Evolutionary conservation across 2,329 filamentous ascomycete genomes (phyloP).

Genomic region (Tolypocladium album): DNA sequence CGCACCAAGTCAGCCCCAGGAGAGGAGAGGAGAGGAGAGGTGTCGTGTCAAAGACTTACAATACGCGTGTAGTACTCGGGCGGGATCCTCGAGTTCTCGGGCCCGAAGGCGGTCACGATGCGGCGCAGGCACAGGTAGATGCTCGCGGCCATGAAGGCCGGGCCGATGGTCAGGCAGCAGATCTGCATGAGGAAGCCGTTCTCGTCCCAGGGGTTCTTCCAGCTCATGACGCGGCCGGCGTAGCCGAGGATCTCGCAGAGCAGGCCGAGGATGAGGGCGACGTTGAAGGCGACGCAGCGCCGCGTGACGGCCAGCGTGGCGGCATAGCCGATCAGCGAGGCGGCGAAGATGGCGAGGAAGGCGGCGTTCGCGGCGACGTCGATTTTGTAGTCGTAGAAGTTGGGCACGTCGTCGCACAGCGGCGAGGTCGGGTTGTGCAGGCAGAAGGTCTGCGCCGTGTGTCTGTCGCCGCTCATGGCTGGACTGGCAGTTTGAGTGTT

Average conservation of each 20-base stretch:
- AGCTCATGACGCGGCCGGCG: conserved; percentile 42
- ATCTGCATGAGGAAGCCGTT: conserved; percentile 44
- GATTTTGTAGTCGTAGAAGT: conserved; percentile 41
- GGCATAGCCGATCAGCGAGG: conserved; percentile 31
- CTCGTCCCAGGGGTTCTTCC: conserved; percentile 39
- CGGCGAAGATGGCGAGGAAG: conserved; percentile 38
- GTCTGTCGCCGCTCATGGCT: not conserved
- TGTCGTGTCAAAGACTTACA: conserved; percentile 26
- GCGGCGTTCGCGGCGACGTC: conserved; percentile 37
- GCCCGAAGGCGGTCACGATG: conserved; percentile 36
- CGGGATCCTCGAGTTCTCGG: conserved; percentile 35
- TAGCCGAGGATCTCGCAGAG: conserved; percentile 50
- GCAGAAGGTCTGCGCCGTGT: conserved; percentile 15
- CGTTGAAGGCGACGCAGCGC: conserved; percentile 36
- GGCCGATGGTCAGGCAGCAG: conserved; percentile 51
- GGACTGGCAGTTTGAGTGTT: too few relatives aligned
- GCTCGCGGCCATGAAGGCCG: conserved; percentile 52
- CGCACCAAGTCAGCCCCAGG: not conserved
- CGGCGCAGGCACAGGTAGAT: conserved; percentile 51
- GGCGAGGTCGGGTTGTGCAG: conserved; percentile 12
- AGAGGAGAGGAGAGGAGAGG: too few relatives aligned
- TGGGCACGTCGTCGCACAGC: conserved; percentile 19
- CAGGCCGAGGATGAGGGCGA: conserved; percentile 43
- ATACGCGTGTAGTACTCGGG: conserved; percentile 38
- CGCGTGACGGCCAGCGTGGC: conserved; percentile 30